These are phyloP conservation scores for Hysterium pulicare DNA, from an alignment of 2,329 filamentous ascomycete species.

Conservation along the genomic window DNA sequence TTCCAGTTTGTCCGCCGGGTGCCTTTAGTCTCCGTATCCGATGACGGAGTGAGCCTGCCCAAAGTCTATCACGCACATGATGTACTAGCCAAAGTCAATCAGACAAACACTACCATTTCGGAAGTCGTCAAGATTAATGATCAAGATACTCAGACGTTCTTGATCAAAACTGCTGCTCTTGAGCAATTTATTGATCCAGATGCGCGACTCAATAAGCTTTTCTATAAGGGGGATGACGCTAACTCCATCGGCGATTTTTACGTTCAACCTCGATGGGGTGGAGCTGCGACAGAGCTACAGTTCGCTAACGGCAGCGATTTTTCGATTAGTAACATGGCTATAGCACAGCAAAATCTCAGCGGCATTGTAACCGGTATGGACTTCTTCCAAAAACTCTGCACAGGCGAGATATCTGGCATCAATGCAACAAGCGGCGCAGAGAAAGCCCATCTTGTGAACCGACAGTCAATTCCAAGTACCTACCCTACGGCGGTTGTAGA, in stretches of 20 bases:
- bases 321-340: slow-evolving; percentile 17
- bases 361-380: slow-evolving; percentile 31
- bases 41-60: slow-evolving; percentile 29
- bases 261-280: slow-evolving; percentile 17
- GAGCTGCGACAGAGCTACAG: slow-evolving; percentile 21
- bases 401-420: slow-evolving; percentile 10
- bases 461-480: slow-evolving; percentile 11
- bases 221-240: slow-evolving; percentile 21
- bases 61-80: slow-evolving; percentile 30
- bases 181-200: slow-evolving; percentile 22
- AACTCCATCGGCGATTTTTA: slow-evolving; percentile 15
- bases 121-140: slow-evolving; percentile 25
- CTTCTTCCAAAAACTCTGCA: slow-evolving; percentile 37
- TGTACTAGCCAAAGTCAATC: background rate
- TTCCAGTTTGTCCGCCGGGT: slow-evolving; percentile 17
- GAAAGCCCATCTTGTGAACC: slow-evolving; percentile 19
- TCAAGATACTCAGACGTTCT: slow-evolving; percentile 20
- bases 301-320: slow-evolving; percentile 29
- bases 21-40: slow-evolving; percentile 26
- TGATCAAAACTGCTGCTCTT: slow-evolving; percentile 14
- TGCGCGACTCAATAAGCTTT: slow-evolving; percentile 19
- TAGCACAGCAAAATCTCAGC: slow-evolving; percentile 18
- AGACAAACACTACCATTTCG: slow-evolving; percentile 17
- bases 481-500: slow-evolving; percentile 16
- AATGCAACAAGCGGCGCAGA: slow-evolving; percentile 19